Evolutionary conservation across 768 basidiomycete species (phyloP), one percentile per base, ranked within the genome.

Genomic region (Boletus fagicola): DNA sequence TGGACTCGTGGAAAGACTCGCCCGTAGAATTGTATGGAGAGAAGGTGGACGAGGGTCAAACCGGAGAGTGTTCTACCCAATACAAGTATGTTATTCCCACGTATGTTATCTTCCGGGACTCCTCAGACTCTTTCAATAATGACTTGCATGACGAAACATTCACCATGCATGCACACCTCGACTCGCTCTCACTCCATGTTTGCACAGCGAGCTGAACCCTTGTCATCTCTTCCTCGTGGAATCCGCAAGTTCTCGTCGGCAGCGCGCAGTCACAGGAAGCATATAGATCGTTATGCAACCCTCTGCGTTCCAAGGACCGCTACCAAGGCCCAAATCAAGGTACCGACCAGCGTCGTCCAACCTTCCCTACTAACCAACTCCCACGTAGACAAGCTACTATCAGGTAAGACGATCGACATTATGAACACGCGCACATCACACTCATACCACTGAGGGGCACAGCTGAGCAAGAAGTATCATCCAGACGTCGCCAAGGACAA

Each of bases 401-500:
- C 71, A 68, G 58, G 71, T 73, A 43, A 58, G 49, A 38, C 4
- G 0, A 2, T 4, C 10, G 38, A 36, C 24, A 0, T 8, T 16
- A 9, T 9, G 1, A 20, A 43, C 35, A 11, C 15, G 2, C 24
- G 0, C 16, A 6, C 22, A 12, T 42, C 20, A 20, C n/a, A 30
- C 47, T 60, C 52, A 56, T 10, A 20, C 48, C 26, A 1, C 13
- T 45, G 31, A 57, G 20, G 33, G 4, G 5, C 16, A 2, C 42
- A 81, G 80, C 64, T 82, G 51, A 81, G 80, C 73, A 82, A 82
- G 56, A 59, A 68, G 58, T 72, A 74, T 49, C 81, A 82, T 52
- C 80, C 80, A 1, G 80, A 81, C 61, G 62, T 77, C 10, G 72
- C 71, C 51, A 67, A 70, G 36, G 78, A 80, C 50, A 66, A 65